phyloP scores from a whole-genome alignment of 2,329 filamentous ascomycete genomes.

The Phaeoacremonium minimum region DNA sequence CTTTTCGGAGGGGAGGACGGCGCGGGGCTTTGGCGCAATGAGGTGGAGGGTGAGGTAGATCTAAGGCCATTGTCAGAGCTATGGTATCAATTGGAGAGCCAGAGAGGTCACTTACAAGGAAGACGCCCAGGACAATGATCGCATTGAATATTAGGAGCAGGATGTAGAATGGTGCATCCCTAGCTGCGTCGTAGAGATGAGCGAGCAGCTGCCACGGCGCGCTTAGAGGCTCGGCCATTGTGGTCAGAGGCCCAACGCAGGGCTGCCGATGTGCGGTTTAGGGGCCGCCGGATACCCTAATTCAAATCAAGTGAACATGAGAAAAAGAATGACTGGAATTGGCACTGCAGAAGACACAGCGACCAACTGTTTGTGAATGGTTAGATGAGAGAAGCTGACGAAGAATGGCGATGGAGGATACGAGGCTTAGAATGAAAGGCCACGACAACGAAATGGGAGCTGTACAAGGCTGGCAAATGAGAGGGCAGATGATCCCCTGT shows the following conservation, averaged over 20 bases:
- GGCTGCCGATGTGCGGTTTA: not conserved
- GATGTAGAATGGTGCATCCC: slow-evolving; percentile 32
- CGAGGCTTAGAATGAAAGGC: too few species aligned
- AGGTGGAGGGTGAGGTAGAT: slow-evolving; percentile 66
- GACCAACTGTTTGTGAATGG: too few species aligned
- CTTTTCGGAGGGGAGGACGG: slow-evolving; percentile 73
- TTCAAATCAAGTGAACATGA: not conserved
- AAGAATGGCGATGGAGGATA: too few species aligned
- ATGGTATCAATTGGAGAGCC: not conserved
- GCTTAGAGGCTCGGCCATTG: slow-evolving; percentile 14
- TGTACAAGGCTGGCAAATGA: too few species aligned
- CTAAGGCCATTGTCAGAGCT: slow-evolving; percentile 38
- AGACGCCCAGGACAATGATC: slow-evolving; percentile 26
- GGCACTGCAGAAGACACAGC: too few species aligned
- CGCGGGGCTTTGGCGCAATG: slow-evolving; percentile 76
- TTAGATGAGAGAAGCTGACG: too few species aligned
- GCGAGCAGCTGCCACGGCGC: slow-evolving; percentile 27
- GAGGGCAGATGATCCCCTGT: too few species aligned
- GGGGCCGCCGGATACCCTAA: not conserved
- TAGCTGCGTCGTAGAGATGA: slow-evolving; percentile 27
- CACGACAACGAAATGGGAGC: too few species aligned
- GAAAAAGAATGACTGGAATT: too few species aligned
- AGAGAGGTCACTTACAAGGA: slow-evolving; percentile 34
- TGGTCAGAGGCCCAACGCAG: slow-evolving; percentile 6
- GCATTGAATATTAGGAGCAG: slow-evolving; percentile 29